Base-by-base conservation (phyloP, 78 protist species). In the Andalucia godoyi region DNA sequence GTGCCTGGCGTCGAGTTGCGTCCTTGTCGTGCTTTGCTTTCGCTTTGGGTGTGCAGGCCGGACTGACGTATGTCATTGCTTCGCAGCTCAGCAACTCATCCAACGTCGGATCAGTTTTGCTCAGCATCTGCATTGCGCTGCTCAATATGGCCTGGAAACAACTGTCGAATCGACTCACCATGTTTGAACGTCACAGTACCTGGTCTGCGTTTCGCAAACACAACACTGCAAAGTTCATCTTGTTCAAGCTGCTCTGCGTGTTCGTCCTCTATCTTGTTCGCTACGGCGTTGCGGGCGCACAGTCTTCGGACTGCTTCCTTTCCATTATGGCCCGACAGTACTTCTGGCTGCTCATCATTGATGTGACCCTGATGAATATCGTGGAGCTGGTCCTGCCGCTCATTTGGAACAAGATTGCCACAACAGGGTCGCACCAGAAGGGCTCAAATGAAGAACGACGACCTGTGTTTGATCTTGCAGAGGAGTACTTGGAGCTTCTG, bases 151-250 rank as follows among this genome's bases (percentile, higher is more conserved):
- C 64, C 50, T 74, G 66, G 37, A 72, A 64, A 18, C 47, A 51
- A 12, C 30, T 74, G 8, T 64, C 70, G 42, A n/a, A 42, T 18
- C 63, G 63, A 57, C 39, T 74, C 41, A 74, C 80, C 27, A 33
- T 25, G n/a, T 65, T 74, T 25, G 80, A 74, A 65, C 42, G 33
- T 18, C 80, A 74, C 49, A 6, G 66, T 36, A 74, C 70, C n/a
- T 74, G 80, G 80, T 61, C 80, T 21, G 33, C 23, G 15, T 74
- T 74, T 39, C 51, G 65, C 46, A 74, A 50, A 27, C 80, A 74
- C 7, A 66, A 66, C 30, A 64, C 72, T 9, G 37, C 64, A n/a
- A 74, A 74, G 38, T 6, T 64, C 2, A 64, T 58, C 58, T 65
- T 64, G 25, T 74, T 74, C 47, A 74, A 74, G 39, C 30, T 74